Base-by-base conservation (phyloP, 129 eudicot species). In the Flaveria brownii region DNA sequence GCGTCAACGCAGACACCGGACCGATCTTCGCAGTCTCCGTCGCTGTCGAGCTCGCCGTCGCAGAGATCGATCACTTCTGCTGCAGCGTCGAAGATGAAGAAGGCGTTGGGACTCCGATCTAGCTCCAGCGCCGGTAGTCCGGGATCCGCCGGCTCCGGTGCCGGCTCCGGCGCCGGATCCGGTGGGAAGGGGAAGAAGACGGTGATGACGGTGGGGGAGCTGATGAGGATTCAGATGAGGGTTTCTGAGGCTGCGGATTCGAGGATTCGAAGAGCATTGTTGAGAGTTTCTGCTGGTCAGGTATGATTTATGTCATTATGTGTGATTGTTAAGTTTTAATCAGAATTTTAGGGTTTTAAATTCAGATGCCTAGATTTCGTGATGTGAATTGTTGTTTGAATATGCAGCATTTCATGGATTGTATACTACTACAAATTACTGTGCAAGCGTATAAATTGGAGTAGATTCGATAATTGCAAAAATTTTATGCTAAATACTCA, bases 281-380 rank as follows among this genome's bases (percentile, higher is more conserved):
- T 95, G 63, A 82, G 99, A 77, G 86, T 91, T 80, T 82, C 96
- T 71, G 99, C 99, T 91, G 90, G 94, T 8, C 99, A 95, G 99
- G 98, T 92, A 43, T 66, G 52, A 69, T 43, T 16, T 26, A 9
- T n/a, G n/a, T n/a, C n/a, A n/a, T n/a, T n/a, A n/a, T 70, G 0
- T 73, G 36, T 52, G 12, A 14, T 72, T 10, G 5, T 47, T 45
- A 8, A 15, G 17, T 13, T 41, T 69, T 13, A 8, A 13, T 30
- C 4, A 41, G 51, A 17, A 2, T 51, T 15, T 57, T 14, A 33
- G 33, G 25, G 23, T 67, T 66, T 80, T 7, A 14, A 6, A 55
- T 66, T 57, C 25, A 6, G 65, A 73, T 80, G 70, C 36, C 55
- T 73, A 74, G 71, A 80, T 80, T 80, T 56, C 2, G 74, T 73